Evolutionary conservation across 2,329 filamentous ascomycete genomes (phyloP).

Genomic region (Sarocladium brachiariae): DNA sequence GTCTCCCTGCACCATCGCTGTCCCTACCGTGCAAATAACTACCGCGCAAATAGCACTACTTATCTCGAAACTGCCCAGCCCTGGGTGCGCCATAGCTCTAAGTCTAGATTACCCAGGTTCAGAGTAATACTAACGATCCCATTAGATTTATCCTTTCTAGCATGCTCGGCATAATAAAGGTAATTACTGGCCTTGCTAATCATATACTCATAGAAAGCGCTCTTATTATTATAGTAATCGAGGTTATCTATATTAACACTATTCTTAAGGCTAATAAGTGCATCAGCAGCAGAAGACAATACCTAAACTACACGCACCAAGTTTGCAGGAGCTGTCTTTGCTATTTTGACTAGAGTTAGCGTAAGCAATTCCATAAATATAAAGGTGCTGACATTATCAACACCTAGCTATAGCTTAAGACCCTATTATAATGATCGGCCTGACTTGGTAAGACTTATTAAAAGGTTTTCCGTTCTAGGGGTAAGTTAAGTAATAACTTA

Average conservation of each 20-base stretch:
- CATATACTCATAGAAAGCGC: conserved; percentile 16
- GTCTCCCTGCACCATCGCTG: too few relatives aligned
- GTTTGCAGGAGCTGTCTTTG: conserved; percentile 20
- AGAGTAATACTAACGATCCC: conserved; percentile 20
- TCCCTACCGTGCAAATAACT: too few relatives aligned
- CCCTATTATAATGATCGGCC: too few relatives aligned
- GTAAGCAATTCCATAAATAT: conserved; percentile 29
- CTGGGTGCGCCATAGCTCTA: conserved; percentile 23
- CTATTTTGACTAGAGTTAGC: conserved; percentile 24
- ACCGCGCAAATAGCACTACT: too few relatives aligned
- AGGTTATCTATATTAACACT: conserved; percentile 18
- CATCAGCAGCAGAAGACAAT: conserved; percentile 18
- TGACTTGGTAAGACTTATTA: too few relatives aligned
- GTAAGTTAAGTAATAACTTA: too few relatives aligned
- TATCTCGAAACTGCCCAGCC: conserved; percentile 10
- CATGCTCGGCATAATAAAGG: conserved; percentile 19
- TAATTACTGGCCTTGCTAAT: conserved; percentile 21
- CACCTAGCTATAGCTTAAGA: conserved; percentile 33
- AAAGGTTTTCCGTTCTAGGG: too few relatives aligned
- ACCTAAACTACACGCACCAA: conserved; percentile 24
- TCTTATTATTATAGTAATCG: conserved; percentile 15
- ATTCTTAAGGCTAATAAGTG: conserved; percentile 9
- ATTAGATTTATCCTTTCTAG: conserved; percentile 23
- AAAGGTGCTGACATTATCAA: conserved; percentile 32
- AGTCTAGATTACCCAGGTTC: conserved; percentile 28